A percentile compares a stretch with the other conserved stretches of the same genome.
These are phyloP conservation scores for Alternaria hordeiaustralica DNA, from an alignment of 2,329 filamentous ascomycete genomes.

Conservation along the genomic window DNA sequence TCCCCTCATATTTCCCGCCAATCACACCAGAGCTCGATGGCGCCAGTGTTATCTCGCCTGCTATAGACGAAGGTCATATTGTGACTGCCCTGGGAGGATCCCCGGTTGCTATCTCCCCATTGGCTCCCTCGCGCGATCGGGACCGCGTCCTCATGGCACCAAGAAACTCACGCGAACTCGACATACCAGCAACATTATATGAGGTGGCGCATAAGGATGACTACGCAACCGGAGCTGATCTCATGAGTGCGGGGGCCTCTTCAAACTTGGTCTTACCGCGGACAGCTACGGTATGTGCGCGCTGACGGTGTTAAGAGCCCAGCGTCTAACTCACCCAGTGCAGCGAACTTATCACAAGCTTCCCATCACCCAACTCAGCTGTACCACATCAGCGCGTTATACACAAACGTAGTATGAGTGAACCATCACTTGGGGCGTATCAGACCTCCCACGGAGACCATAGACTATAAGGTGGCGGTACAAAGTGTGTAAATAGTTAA, in stretches of 20 bases:
- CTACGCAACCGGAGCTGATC: constrained; percentile 22
- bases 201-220: constrained; percentile 18
- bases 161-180: constrained; percentile 13
- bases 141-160: constrained; percentile 8
- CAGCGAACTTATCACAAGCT: constrained; percentile 33
- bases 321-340: constrained; percentile 20
- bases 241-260: constrained; percentile 30
- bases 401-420: constrained; percentile 33
- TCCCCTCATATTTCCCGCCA: constrained; percentile 22
- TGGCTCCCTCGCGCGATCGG: constrained; percentile 7
- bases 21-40: constrained; percentile 26
- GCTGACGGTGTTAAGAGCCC: background rate
- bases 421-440: constrained; percentile 30
- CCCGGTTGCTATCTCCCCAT: constrained; percentile 22
- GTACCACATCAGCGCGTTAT: constrained; percentile 22
- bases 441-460: constrained; percentile 17
- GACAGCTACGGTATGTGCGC: constrained; percentile 33
- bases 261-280: constrained; percentile 26
- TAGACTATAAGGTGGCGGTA: background rate
- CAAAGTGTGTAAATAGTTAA: no score
- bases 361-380: constrained; percentile 30
- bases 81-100: constrained; percentile 10
- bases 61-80: constrained; percentile 18
- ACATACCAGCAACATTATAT: constrained; percentile 21
- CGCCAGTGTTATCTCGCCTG: constrained; percentile 27